Percentiles rank a stretch among this genome's conserved stretches.
phyloP scores from a whole-genome alignment of 2,329 filamentous ascomycete genomes.

The Gyromitra esculenta region DNA sequence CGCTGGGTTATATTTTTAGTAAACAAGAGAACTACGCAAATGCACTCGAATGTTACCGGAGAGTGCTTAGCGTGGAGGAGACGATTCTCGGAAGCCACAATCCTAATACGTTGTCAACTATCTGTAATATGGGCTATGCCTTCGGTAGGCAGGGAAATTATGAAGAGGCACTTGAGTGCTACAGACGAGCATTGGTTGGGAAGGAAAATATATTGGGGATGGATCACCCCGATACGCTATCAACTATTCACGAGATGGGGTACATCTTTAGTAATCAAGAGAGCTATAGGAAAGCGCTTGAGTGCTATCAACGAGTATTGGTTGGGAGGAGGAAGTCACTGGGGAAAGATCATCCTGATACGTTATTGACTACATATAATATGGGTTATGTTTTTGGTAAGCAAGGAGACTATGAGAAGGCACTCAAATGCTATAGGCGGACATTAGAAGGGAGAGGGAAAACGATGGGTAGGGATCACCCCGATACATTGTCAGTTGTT shows the following conservation, averaged over 20 bases:
- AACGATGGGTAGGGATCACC: conserved; percentile 20
- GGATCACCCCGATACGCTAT: not conserved
- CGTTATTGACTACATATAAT: not conserved
- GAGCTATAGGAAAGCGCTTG: conserved; percentile 1
- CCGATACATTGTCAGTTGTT: not conserved
- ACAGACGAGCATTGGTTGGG: not conserved
- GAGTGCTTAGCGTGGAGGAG: too few species aligned
- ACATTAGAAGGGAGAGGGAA: conserved; percentile 5
- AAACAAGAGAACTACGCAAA: too few species aligned
- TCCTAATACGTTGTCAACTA: too few species aligned
- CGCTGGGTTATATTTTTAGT: too few species aligned
- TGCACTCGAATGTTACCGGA: too few species aligned
- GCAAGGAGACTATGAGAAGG: not conserved
- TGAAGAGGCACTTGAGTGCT: conserved; percentile 1
- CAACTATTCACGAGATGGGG: not conserved
- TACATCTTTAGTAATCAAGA: not conserved
- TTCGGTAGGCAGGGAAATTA: not conserved
- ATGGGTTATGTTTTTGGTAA: not conserved
- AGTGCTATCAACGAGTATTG: conserved; percentile 1
- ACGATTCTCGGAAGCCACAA: too few species aligned
- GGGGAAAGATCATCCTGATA: conserved; percentile 18
- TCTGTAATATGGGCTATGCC: too few species aligned
- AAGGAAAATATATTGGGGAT: not conserved
- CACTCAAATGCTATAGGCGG: not conserved
- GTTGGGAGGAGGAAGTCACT: not conserved